Evolutionary conservation across 345 rosid species (phyloP), one percentile per base, ranked within the genome.

Genomic region (Murraya paniculata): DNA sequence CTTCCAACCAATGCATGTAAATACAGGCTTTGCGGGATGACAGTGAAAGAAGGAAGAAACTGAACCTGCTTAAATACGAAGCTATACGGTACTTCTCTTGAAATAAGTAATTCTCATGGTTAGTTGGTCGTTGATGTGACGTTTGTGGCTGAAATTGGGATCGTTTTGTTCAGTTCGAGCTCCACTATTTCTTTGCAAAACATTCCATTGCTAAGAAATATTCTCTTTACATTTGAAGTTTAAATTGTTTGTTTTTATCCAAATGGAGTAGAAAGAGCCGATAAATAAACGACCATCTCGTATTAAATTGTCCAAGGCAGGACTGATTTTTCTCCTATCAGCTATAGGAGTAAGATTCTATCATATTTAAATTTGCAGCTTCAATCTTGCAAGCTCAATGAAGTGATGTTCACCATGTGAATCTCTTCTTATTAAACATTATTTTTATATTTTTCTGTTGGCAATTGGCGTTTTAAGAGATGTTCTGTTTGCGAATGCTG

Each of bases 21-120:
- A 71, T 8, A 64, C 90, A 95, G 99, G 92, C 85, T 62, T 57
- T 91, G 71, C 89, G 69, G 35, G 91, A 95, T 85, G 97, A 93
- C 81, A 81, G 96, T 19, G 94, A 92, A 78, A 88, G 89, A 82
- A 91, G 94, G 85, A 95, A 86, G 90, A 93, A 88, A 84, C 87
- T 95, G 27, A 95, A 89, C 87, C 82, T 93, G 79, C 96, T 93
- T 78, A 33, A 90, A 82, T 93, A 95, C 79, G 99, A 91, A 89
- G 98, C 98, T 78, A 97, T 93, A 92, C 79, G 95, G 80, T 74
- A 78, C 76, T 85, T 82, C 59, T 81, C 81, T 77, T 78, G 55
- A 69, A 74, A 81, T 85, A 79, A 57, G 65, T 74, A 66, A 82
- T 74, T 81, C 82, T 83, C 78, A 81, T 33, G 35, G 35, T 33